phyloP scores from a whole-genome alignment of 2,329 filamentous ascomycete genomes.

The Zymoseptoria crescenta region DNA sequence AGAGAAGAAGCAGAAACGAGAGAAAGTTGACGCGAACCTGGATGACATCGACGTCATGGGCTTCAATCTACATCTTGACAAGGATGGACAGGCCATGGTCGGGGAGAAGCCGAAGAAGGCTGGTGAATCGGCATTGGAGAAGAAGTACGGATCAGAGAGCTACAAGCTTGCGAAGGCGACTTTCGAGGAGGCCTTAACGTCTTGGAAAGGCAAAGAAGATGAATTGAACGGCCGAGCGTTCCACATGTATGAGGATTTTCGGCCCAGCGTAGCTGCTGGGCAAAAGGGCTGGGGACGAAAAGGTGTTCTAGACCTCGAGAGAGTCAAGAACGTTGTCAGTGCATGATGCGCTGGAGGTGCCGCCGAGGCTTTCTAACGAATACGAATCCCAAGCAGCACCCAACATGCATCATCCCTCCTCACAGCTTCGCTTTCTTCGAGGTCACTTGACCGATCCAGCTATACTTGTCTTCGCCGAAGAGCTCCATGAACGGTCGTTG shows the following conservation, averaged over 20 bases:
- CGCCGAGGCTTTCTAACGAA: background rate
- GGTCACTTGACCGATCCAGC: slow-evolving; percentile 12
- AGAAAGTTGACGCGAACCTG: slow-evolving; percentile 15
- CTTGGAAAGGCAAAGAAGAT: slow-evolving; percentile 22
- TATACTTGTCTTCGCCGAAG: slow-evolving; percentile 10
- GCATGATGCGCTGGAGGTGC: background rate
- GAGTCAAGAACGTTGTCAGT: background rate
- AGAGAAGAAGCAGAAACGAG: slow-evolving; percentile 15
- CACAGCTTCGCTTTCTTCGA: slow-evolving; percentile 13
- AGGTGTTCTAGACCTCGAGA: slow-evolving; percentile 14
- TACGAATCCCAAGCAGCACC: background rate
- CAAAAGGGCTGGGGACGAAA: slow-evolving; percentile 29
- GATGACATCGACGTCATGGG: slow-evolving; percentile 26
- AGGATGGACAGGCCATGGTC: slow-evolving; percentile 20
- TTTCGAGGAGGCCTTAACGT: slow-evolving; percentile 16
- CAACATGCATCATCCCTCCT: background rate
- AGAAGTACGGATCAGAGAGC: slow-evolving; percentile 17
- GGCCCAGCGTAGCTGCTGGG: slow-evolving; percentile 20
- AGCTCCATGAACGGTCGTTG: slow-evolving; percentile 13
- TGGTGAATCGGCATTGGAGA: slow-evolving; percentile 20
- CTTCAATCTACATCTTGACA: slow-evolving; percentile 25
- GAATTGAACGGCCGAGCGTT: slow-evolving; percentile 23
- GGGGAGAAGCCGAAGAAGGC: slow-evolving; percentile 17
- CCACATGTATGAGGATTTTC: slow-evolving; percentile 26
- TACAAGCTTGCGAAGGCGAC: slow-evolving; percentile 18